phyloP scores from a whole-genome alignment of 192 early-diverging fungal genomes.

The Rhizoclosmatium globosum region DNA sequence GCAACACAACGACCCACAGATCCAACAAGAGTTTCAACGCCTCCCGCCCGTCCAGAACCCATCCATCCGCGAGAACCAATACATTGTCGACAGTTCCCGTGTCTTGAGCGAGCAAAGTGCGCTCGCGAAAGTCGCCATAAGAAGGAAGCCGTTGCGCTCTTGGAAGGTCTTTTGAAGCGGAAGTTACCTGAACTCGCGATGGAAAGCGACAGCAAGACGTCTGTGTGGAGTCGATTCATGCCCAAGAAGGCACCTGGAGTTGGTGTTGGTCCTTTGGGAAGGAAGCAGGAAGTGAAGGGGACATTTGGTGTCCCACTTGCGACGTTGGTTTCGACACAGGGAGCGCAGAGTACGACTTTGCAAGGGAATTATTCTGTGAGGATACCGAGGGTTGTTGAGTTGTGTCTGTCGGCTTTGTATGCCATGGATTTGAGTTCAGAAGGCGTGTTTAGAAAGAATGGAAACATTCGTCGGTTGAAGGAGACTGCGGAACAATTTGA shows the following conservation, averaged over 20 bases:
- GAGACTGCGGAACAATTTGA: conserved; percentile 87
- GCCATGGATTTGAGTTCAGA: conserved; percentile 84
- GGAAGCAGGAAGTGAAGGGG: conserved; percentile 53
- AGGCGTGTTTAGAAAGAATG: conserved; percentile 98
- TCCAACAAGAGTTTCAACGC: conserved; percentile 4
- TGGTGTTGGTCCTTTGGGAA: not conserved
- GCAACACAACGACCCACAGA: not conserved
- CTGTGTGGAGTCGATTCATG: conserved; percentile 65
- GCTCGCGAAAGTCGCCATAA: conserved; percentile 86
- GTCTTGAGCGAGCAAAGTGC: conserved; percentile 67
- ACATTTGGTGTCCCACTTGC: conserved; percentile 94
- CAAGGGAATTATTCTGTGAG: conserved; percentile 56
- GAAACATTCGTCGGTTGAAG: conserved; percentile 92
- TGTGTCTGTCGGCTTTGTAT: conserved; percentile 78
- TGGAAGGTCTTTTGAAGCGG: conserved; percentile 76
- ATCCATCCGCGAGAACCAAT: not conserved
- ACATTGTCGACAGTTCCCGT: not conserved
- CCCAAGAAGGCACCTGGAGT: not conserved
- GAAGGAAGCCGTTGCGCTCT: conserved; percentile 80
- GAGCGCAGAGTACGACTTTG: conserved; percentile 51
- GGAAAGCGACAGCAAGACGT: conserved; percentile 72
- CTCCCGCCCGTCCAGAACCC: not conserved
- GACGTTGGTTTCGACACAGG: conserved; percentile 80
- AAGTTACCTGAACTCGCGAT: conserved; percentile 14
- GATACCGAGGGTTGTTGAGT: conserved; percentile 88